Conservation (phyloP, 352 stramenopile genomes). For the Aphanomyces invadans region DNA sequence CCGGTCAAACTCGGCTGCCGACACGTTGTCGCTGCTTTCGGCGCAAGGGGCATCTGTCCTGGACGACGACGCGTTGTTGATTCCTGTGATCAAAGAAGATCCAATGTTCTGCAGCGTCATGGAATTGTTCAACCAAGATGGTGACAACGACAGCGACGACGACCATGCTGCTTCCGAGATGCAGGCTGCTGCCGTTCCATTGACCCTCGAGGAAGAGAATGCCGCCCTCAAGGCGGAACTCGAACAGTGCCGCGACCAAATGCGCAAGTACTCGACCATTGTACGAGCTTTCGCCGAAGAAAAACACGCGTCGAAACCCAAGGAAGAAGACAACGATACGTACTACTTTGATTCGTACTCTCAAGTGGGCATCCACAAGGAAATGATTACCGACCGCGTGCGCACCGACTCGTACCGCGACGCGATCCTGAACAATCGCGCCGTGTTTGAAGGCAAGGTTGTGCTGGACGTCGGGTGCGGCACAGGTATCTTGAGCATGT, state of each 20-base stretch:
- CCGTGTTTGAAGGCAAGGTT: slow-evolving; percentile 96
- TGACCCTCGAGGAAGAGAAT: slow-evolving; percentile 29
- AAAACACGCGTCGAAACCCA: slow-evolving; percentile 29
- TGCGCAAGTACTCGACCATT: slow-evolving; percentile 64
- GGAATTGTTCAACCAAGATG: slow-evolving; percentile 47
- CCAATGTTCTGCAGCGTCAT: slow-evolving; percentile 78
- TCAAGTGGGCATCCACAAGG: slow-evolving; percentile 97
- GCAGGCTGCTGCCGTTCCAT: slow-evolving; percentile 27
- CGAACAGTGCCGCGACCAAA: slow-evolving; percentile 61
- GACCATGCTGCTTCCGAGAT: slow-evolving; percentile 20
- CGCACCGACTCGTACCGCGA: slow-evolving; percentile 96
- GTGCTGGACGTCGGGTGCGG: slow-evolving; percentile 97
- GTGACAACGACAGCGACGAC: slow-evolving; percentile 39
- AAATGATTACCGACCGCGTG: slow-evolving; percentile 87
- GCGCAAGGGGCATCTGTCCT: slow-evolving; percentile 43
- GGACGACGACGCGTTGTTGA: slow-evolving; percentile 60
- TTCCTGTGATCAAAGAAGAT: slow-evolving; percentile 67
- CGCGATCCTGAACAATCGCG: slow-evolving; percentile 94
- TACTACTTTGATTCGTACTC: slow-evolving; percentile 99
- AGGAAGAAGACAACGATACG: slow-evolving; percentile 62
- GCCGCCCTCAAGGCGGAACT: slow-evolving; percentile 53
- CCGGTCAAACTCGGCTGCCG: slow-evolving; percentile 34
- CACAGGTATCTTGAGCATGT: slow-evolving; percentile 97
- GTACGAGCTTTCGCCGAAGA: slow-evolving; percentile 60
- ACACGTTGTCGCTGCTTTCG: slow-evolving; percentile 41